Base-by-base conservation (phyloP, 768 basidiomycete species). In the Trametes maxima region DNA sequence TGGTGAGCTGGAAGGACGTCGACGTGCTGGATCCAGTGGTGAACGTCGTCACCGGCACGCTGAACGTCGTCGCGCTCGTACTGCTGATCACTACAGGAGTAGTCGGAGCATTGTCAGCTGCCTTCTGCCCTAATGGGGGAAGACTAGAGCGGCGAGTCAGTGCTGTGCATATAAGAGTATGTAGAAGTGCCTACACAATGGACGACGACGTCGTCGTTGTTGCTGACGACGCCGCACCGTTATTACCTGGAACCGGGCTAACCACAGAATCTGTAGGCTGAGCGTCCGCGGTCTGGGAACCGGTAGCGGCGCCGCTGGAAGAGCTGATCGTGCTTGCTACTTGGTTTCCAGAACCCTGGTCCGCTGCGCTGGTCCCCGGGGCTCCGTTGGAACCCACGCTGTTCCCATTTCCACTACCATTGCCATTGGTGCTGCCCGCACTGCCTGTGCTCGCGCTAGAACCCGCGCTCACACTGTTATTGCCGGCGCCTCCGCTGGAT, bases 1-100 rank as follows among this genome's bases (percentile, higher is more conserved):
- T 62, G 25, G 45, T 45, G 44, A 58, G 43, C 25, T 35, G 37
- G 61, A 62, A 57, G 8, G 51, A 53, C 10, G 56, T 58, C 5
- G 51, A 40, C 55, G 56, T 53, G 35, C 13, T 19, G 22, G 56
- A 55, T 44, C 57, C 25, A 1, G 25, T 3, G n/a, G 21, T 37
- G 44, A 52, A 43, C 2, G 54, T 61, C 14, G 51, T 5, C 22
- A 57, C 50, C 14, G 61, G 50, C 36, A 40, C 46, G 56, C 55
- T 62, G 44, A 54, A 42, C 35, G 51, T 54, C n/a, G 55, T 13
- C 35, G 44, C 19, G 50, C 45, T 51, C 42, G 55, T 52, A n/a
- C 24, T n/a, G 6, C 51, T 57, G 39, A 24, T 46, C 51, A 53
- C 55, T 21, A 57, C 45, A 10, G 61, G 37, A 2, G 61, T 33